Conservation (phyloP, 371 early-diverging fungal genomes). For the Lichtheimia corymbifera region DNA sequence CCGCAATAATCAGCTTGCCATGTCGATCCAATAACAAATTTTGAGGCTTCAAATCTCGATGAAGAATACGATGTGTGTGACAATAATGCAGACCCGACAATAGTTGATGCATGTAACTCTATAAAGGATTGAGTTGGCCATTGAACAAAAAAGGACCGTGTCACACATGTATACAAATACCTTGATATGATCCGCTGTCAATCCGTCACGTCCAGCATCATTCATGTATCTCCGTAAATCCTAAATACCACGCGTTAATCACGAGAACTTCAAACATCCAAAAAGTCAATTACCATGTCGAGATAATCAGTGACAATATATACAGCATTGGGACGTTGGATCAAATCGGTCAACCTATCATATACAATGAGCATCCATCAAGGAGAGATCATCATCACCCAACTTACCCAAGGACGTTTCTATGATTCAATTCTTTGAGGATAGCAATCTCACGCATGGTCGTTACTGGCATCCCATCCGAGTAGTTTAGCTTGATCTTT, state of each 20-base stretch:
- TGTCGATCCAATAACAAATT: conserved; percentile 90
- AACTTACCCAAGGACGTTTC: conserved; percentile 84
- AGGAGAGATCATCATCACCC: neutral
- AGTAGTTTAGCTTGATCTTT: conserved; percentile 88
- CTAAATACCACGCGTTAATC: conserved; percentile 13
- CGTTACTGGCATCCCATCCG: conserved; percentile 94
- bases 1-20: conserved; percentile 90
- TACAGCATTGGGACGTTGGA: conserved; percentile 87
- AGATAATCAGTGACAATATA: conserved; percentile 97
- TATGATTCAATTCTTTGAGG: conserved; percentile 93
- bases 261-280: neutral
- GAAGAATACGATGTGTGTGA: conserved; percentile 87
- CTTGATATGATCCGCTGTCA: conserved; percentile 70
- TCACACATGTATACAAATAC: conserved; percentile 32
- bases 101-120: conserved; percentile 93
- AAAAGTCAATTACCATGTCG: conserved; percentile 58
- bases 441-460: conserved; percentile 97
- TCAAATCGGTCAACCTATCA: conserved; percentile 85
- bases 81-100: conserved; percentile 83
- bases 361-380: neutral
- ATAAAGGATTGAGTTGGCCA: neutral
- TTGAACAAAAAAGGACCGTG: no score
- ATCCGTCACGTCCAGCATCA: conserved; percentile 54
- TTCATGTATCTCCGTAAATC: conserved; percentile 97
- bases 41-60: conserved; percentile 93